Conservation (phyloP, 2,329 filamentous ascomycete species). For the Thelonectria blattea region DNA sequence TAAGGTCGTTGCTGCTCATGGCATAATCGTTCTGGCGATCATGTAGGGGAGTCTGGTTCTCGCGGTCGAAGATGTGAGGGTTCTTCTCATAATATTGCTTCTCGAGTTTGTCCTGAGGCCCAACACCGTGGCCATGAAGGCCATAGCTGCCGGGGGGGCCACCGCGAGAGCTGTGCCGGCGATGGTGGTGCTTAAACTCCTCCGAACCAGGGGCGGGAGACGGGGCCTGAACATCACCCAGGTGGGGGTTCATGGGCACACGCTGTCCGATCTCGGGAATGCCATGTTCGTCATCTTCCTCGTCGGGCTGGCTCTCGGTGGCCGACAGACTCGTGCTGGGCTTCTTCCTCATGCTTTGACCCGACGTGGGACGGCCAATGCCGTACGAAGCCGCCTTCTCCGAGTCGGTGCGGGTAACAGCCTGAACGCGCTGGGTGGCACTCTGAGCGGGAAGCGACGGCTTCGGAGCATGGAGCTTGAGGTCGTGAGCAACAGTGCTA, state of each 20-base stretch:
- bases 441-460: slow-evolving; percentile 82
- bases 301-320: slow-evolving; percentile 55
- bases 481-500: slow-evolving; percentile 76
- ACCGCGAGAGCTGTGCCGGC: slow-evolving; percentile 74
- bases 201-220: slow-evolving; percentile 70
- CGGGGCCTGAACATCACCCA: slow-evolving; percentile 95
- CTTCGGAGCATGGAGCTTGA: slow-evolving; percentile 88
- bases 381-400: slow-evolving; percentile 83
- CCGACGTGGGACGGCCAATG: slow-evolving; percentile 69
- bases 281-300: slow-evolving; percentile 81
- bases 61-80: slow-evolving; percentile 79
- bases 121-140: slow-evolving; percentile 83
- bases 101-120: slow-evolving; percentile 80
- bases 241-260: slow-evolving; percentile 91
- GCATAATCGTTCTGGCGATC: slow-evolving; percentile 74
- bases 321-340: slow-evolving; percentile 64
- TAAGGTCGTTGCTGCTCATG: slow-evolving; percentile 87
- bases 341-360: slow-evolving; percentile 65
- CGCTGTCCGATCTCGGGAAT: slow-evolving; percentile 92
- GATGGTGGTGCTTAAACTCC: slow-evolving; percentile 62
- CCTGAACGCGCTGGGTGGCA: slow-evolving; percentile 81
- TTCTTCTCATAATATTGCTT: slow-evolving; percentile 94
- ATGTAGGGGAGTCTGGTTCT: slow-evolving; percentile 63
- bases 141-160: slow-evolving; percentile 89
- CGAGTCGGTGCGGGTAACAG: slow-evolving; percentile 92